Base-by-base conservation (phyloP, 352 stramenopile species). In the Globisporangium rhizosaccharum region DNA sequence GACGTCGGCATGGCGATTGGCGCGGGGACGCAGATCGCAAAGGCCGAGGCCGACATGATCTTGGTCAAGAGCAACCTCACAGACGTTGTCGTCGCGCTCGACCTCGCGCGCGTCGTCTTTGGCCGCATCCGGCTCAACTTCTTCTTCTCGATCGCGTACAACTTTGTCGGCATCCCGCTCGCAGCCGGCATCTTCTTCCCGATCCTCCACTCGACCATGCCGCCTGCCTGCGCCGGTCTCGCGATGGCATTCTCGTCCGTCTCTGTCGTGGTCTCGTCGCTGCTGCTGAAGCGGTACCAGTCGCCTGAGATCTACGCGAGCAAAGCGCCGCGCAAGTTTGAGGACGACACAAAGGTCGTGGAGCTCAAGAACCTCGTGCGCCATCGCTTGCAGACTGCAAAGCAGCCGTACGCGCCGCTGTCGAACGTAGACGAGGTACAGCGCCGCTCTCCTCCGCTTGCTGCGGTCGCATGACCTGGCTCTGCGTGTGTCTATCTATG, bases 1-100 rank as follows among this genome's bases (percentile, higher is more conserved):
- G 90, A 98, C 63, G 76, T 98, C 5, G 92, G 94, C 9, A 92
- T 98, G 71, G 92, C 94, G 1, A 92, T 96, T 42, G 94, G 92
- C 28, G 88, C 92, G 4, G 94, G 92, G 15, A 98, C 94, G 17
- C 80, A 96, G 57, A 92, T 95, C 45, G 87, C 87, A 17, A 90
- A 93, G 61, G 87, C 82, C 0, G 82, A 92, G 55, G 87, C 87
- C 1, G 85, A 96, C 56, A 93, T 96, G 82, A 85, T 96, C 12
- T 55, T 96, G n/a, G 81, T 95, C 17, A 95, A 95, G 66, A 90
- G 74, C 66, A 76, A 90, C 28, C 59, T 96, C 41, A 75, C 65
- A 3, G 87, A 95, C 45, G 85, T 96, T n/a, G 79, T 95, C 20
- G 81, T 90, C 15, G 87, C 87, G 0, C 56, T 95, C 41, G 80